Evolutionary conservation across 1,284 basidiomycete species (phyloP), one percentile per base, ranked within the genome.

Genomic region (Leccinum pachyderme): DNA sequence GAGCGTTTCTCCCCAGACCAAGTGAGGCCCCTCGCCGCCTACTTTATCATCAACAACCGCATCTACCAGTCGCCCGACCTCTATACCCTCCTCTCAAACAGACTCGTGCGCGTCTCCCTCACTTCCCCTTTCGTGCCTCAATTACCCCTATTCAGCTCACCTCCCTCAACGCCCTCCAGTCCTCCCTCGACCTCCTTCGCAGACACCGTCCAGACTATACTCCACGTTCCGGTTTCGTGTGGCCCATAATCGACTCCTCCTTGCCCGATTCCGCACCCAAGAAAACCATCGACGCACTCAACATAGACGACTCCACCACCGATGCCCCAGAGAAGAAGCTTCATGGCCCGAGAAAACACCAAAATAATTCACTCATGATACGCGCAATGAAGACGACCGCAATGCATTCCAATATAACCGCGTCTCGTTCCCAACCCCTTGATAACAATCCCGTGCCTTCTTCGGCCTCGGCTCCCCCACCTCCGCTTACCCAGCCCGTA

Each of bases 1-100:
- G 86, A 92, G 60, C 79, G 92, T 43, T 62, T 89, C 49, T 90
- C 88, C 8, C 88, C 88, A 2, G 85, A 89, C 31, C 84, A 92
- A 81, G 91, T 87, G 39, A 79, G 80, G 58, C 86, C 90, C 3
- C 71, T 93, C 53, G 87, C 84, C 15, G 87, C 85, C 9, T 94
- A 92, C 71, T 94, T 93, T 66, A 82, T 94, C 65, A 82, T 91
- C 73, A 87, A 93, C 72, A 88, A 88, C 67, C 83, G 87, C 58
- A 91, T 94, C 59, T 93, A 93, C 67, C 89, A 91, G 66, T 84
- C 89, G 1, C 92, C 92, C 27, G 87, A 91, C 61, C 75, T 93
- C 29, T 92, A 93, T 65, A 85, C 83, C 8, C 78, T 93, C 3
- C 74, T 94, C 35, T 92, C 91, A 45, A 91, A 91, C 64, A 84